Conservation (phyloP, 208 protist genomes). For the Ichthyophonus hoferi region DNA sequence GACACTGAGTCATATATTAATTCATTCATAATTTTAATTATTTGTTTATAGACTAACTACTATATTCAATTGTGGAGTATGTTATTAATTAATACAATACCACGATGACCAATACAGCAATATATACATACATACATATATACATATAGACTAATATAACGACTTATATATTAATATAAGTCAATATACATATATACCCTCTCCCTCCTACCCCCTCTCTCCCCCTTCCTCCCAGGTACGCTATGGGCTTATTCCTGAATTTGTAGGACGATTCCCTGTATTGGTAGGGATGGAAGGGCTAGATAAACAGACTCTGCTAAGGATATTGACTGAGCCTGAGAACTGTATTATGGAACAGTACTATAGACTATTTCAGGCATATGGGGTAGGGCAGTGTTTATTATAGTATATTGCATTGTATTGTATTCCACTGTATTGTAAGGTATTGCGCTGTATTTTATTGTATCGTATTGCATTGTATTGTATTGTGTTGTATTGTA, state of each 20-base stretch:
- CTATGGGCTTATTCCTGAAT: conserved; percentile 49
- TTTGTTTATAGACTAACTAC: too few relatives aligned
- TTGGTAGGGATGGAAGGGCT: conserved; percentile 25
- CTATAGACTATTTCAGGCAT: conserved; percentile 5
- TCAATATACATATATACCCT: too few relatives aligned
- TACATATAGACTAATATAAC: too few relatives aligned
- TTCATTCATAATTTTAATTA: too few relatives aligned
- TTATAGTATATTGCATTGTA: background rate
- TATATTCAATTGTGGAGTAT: too few relatives aligned
- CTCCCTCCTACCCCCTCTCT: background rate
- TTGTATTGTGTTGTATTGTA: background rate
- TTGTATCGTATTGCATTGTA: background rate
- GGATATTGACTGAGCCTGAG: conserved; percentile 41
- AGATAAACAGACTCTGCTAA: background rate
- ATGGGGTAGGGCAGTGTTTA: conserved; percentile 11
- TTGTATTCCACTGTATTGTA: background rate
- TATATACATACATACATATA: too few relatives aligned
- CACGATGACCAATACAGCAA: too few relatives aligned
- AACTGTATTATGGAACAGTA: conserved; percentile 41
- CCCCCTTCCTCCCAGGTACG: background rate
- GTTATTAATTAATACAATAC: too few relatives aligned
- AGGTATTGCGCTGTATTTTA: background rate
- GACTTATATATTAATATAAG: too few relatives aligned
- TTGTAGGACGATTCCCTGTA: conserved; percentile 44
- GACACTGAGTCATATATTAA: too few relatives aligned